Evolutionary conservation across 768 basidiomycete species (phyloP).

Genomic region (Zangia roseola): DNA sequence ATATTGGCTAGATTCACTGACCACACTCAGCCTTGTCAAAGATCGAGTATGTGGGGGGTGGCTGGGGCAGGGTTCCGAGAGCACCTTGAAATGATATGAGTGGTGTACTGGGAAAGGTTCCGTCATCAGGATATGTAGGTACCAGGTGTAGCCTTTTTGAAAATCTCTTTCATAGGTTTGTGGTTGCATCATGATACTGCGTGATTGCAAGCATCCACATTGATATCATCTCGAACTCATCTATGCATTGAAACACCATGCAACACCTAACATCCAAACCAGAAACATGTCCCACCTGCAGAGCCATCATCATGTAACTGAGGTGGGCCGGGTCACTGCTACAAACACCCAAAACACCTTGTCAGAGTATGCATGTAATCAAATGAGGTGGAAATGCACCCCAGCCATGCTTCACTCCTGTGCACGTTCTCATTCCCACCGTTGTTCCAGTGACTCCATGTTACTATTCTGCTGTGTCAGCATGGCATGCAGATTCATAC

Average conservation of each 20-base stretch:
- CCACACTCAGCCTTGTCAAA: conserved; percentile 56
- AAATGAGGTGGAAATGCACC: conserved; percentile 30
- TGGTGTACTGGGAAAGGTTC: background rate
- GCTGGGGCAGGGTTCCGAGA: conserved; percentile 40
- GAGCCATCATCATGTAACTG: conserved; percentile 61
- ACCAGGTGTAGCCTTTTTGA: conserved; percentile 70
- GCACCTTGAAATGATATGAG: conserved; percentile 35
- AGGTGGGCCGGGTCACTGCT: conserved; percentile 34
- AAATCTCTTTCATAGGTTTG: conserved; percentile 82
- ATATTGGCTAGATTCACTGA: conserved; percentile 28
- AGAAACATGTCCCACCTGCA: conserved; percentile 42
- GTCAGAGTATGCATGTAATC: background rate
- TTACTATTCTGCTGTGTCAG: conserved; percentile 69
- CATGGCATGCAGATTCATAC: conserved; percentile 55
- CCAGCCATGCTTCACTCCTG: conserved; percentile 43
- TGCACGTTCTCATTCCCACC: conserved; percentile 56
- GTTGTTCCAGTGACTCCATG: conserved; percentile 70
- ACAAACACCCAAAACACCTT: background rate
- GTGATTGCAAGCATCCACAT: conserved; percentile 68
- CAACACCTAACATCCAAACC: background rate
- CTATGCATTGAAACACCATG: conserved; percentile 23
- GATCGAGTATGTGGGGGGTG: conserved; percentile 55
- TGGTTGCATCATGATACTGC: conserved; percentile 79
- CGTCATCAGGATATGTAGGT: background rate
- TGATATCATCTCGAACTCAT: conserved; percentile 70